These are phyloP conservation scores for Pittosporum tobira DNA, from an alignment of 129 eudicot genomes.

Conservation along the genomic window DNA sequence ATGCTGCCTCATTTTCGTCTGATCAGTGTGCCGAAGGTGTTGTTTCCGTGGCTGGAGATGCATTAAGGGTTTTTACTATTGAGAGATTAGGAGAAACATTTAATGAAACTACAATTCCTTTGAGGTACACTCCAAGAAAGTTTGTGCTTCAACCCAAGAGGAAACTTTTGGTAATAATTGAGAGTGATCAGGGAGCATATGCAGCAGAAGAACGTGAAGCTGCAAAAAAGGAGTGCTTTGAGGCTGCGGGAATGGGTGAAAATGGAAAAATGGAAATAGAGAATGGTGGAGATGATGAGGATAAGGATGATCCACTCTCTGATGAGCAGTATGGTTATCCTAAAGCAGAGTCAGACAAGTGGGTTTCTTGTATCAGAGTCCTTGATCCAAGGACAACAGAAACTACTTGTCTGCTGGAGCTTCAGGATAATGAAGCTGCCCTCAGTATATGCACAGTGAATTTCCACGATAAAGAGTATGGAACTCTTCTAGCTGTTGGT, in stretches of 20 bases:
- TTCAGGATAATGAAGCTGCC: slow-evolving; percentile 98
- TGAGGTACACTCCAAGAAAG: slow-evolving; percentile 93
- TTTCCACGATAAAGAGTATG: slow-evolving; percentile 89
- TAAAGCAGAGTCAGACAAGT: slow-evolving; percentile 77
- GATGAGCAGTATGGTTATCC: slow-evolving; percentile 99
- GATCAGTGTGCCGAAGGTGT: slow-evolving; percentile 99
- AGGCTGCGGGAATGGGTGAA: slow-evolving; percentile 76
- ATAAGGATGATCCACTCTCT: slow-evolving; percentile 64
- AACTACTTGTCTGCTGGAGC: slow-evolving; percentile 83
- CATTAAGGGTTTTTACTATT: slow-evolving; percentile 83
- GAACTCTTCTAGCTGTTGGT: slow-evolving; percentile 95
- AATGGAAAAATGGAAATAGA: slow-evolving; percentile 78
- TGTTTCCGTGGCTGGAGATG: slow-evolving; percentile 97
- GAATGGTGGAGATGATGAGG: slow-evolving; percentile 83
- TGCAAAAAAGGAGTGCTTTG: slow-evolving; percentile 80
- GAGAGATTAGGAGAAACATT: slow-evolving; percentile 97
- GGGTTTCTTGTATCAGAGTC: slow-evolving; percentile 98
- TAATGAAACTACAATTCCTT: slow-evolving; percentile 82
- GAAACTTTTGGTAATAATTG: slow-evolving; percentile 76
- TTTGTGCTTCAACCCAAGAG: slow-evolving; percentile 85
- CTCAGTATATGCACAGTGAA: slow-evolving; percentile 91
- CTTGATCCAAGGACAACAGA: slow-evolving; percentile 85
- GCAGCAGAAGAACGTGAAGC: slow-evolving; percentile 94
- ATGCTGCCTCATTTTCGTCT: slow-evolving; percentile 88
- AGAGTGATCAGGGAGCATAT: slow-evolving; percentile 95